These are phyloP conservation scores for Cardamine occulta DNA, from an alignment of 345 rosid species.

Conservation along the genomic window DNA sequence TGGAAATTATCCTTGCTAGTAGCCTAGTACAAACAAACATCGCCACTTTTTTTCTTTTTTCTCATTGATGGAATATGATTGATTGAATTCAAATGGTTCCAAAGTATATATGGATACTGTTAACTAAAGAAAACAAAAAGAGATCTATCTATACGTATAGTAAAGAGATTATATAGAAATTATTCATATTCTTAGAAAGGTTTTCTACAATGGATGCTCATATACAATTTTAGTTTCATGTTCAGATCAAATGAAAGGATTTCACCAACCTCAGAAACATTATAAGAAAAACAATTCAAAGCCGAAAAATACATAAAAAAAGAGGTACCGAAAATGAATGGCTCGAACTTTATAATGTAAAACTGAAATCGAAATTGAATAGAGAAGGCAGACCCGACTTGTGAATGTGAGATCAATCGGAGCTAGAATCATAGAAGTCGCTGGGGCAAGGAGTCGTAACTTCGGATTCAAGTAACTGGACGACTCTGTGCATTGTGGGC, in stretches of 20 bases:
- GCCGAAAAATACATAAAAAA: conserved; percentile 4
- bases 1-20: no score
- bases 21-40: no score
- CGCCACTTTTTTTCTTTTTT: no score
- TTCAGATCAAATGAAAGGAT: conserved; percentile 14
- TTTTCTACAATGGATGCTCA: conserved; percentile 32
- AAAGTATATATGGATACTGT: no score
- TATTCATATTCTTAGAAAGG: conserved; percentile 20
- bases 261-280: conserved; percentile 25
- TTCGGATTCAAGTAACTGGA: conserved; percentile 85
- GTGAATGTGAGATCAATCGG: conserved; percentile 53
- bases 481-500: conserved; percentile 94
- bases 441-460: conserved; percentile 98
- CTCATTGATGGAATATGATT: no score
- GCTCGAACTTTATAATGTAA: conserved; percentile 17
- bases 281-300: conserved; percentile 4
- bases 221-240: conserved; percentile 32
- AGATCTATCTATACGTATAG: no score
- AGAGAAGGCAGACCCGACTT: conserved; percentile 3
- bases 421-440: conserved; percentile 83
- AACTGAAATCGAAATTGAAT: conserved; percentile 5
- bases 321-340: conserved; percentile 26
- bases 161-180: background rate
- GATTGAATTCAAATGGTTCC: no score
- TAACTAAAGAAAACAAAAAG: no score